Evolutionary conservation across 1,284 basidiomycete genomes (phyloP).

Genomic region (Stereum hirsutum): DNA sequence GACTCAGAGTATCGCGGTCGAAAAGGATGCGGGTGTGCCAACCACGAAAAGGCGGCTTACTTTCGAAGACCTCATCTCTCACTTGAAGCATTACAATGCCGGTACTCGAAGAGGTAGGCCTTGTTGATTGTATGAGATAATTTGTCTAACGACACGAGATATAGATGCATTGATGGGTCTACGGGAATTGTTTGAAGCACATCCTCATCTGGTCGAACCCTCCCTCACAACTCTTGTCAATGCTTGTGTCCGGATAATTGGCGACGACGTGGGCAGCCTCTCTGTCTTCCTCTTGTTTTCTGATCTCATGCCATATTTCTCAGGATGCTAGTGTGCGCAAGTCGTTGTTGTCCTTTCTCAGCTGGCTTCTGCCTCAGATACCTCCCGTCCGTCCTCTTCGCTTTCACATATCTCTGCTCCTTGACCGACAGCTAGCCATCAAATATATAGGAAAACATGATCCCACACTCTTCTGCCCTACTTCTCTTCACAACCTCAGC

Average conservation of each 20-base stretch:
- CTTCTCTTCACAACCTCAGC: slow-evolving; percentile 86
- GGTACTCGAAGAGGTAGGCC: slow-evolving; percentile 59
- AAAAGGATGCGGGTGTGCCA: slow-evolving; percentile 46
- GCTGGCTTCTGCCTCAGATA: slow-evolving; percentile 67
- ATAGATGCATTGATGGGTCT: slow-evolving; percentile 78
- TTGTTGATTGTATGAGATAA: background rate
- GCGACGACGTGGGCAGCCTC: slow-evolving; percentile 59
- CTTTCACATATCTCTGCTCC: slow-evolving; percentile 6
- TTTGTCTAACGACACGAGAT: background rate
- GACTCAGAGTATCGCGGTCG: slow-evolving; percentile 62
- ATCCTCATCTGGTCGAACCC: slow-evolving; percentile 47
- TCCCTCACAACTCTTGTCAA: slow-evolving; percentile 61
- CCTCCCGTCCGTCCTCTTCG: slow-evolving; percentile 34
- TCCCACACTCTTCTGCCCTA: slow-evolving; percentile 66
- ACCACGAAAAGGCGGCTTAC: slow-evolving; percentile 73
- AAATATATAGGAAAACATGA: slow-evolving; percentile 45
- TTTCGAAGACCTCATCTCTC: slow-evolving; percentile 70
- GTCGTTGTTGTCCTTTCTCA: slow-evolving; percentile 47
- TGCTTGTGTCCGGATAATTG: slow-evolving; percentile 63
- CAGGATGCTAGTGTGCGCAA: slow-evolving; percentile 63
- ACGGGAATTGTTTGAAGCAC: slow-evolving; percentile 67
- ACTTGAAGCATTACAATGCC: slow-evolving; percentile 80
- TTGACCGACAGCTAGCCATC: background rate
- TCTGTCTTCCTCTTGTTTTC: background rate
- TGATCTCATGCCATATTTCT: background rate